These are phyloP conservation scores for Gypsophila paniculata DNA, from an alignment of 179 eudicot genomes.

Conservation along the genomic window DNA sequence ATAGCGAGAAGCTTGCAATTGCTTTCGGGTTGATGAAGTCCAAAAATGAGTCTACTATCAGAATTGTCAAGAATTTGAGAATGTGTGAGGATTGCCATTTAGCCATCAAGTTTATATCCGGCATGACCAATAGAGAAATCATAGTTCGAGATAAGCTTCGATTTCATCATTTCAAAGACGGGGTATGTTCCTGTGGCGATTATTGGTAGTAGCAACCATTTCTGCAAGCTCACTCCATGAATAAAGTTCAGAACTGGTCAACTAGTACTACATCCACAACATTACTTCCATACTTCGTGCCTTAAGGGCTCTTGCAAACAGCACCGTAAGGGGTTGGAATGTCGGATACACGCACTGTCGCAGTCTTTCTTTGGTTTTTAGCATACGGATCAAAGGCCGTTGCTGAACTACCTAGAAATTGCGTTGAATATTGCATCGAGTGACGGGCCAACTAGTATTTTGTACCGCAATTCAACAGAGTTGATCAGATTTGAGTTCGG, in stretches of 20 bases:
- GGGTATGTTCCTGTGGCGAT: constrained; percentile 35
- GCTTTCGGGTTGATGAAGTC: constrained; percentile 33
- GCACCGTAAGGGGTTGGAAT: no score
- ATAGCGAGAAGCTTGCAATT: constrained; percentile 35
- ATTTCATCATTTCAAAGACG: constrained; percentile 37
- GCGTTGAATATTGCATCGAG: no score
- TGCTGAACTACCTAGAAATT: no score
- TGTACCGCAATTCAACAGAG: not conserved
- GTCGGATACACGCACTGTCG: no score
- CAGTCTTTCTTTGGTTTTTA: no score
- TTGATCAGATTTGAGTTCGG: not conserved
- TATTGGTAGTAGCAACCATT: constrained; percentile 22
- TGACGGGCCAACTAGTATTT: no score
- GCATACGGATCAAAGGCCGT: no score
- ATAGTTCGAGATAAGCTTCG: constrained; percentile 37
- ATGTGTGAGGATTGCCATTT: constrained; percentile 41
- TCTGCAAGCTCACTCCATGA: not conserved
- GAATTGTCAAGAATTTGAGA: constrained; percentile 33
- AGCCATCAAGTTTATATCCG: constrained; percentile 34
- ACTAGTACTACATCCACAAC: not conserved
- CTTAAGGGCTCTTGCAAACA: no score
- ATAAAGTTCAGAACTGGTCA: not conserved
- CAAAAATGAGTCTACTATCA: constrained; percentile 15
- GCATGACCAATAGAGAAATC: constrained; percentile 22
- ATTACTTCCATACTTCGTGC: no score